Evolutionary conservation across 306 rosid genomes (phyloP), one percentile per base, ranked within the genome.

Genomic region (Prunus mira): DNA sequence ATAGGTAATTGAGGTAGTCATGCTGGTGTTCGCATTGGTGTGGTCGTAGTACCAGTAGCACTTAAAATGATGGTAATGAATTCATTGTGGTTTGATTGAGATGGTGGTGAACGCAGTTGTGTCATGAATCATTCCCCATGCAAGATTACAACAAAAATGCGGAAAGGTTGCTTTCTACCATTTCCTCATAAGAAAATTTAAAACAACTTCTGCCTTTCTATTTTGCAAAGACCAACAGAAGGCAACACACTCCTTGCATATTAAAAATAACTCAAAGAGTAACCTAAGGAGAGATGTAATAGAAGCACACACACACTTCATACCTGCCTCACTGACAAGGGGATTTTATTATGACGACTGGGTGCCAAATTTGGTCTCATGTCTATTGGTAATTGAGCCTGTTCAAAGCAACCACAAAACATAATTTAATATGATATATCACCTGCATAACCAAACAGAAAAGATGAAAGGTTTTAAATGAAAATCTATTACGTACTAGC

Each of bases 291-390:
- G 66, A 25, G 25, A 71, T 19, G 20, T 27, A 64, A 65, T 17
- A 41, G 56, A 72, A 58, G 55, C 6, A 68, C 2, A 14, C 57
- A 77, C 20, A 28, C 34, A 87, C 34, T 58, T 24, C 89, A 80
- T 90, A 92, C 99, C 99, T 95, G 99, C 89, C 99, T 92, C 78
- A 84, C 93, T 28, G 97, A 82, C 69, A 82, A 63, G 76, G 97
- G 93, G 78, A 95, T 83, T 88, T 92, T 95, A 82, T 87, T 92
- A 76, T 88, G 97, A 78, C 68, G 84, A 84, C 88, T 83, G 62
- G 92, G 78, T 54, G 90, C 91, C 85, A 89, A 81, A 69, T 56
- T 86, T 22, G 98, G 99, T 86, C 96, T 88, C 99, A 91, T 92
- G 63, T 95, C 93, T 51, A 83, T 75, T 67, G 99, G 98, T 75